A percentile compares a stretch with the other conserved stretches of the same genome.
phyloP scores from a whole-genome alignment of 129 eudicot species.

The Lactuca saligna region DNA sequence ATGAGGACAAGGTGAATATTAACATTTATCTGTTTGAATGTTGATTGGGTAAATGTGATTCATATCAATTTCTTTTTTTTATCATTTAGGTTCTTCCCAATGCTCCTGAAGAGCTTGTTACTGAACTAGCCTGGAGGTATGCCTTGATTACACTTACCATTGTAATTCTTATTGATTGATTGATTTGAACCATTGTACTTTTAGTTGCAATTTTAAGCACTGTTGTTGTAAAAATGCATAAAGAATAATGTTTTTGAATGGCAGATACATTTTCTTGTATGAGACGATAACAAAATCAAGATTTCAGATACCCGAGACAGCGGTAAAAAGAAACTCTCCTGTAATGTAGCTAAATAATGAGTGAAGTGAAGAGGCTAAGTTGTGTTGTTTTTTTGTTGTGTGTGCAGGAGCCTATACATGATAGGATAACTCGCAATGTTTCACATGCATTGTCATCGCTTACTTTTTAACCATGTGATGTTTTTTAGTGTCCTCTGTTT shows the following conservation, averaged over 20 bases:
- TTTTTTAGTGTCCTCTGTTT: neutral
- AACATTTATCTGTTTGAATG: neutral
- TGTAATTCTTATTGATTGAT: slow-evolving; percentile 5
- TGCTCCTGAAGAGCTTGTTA: slow-evolving; percentile 92
- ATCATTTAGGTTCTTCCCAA: slow-evolving; percentile 80
- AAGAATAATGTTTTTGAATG: slow-evolving; percentile 15
- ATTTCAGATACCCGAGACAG: slow-evolving; percentile 52
- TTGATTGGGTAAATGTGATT: neutral
- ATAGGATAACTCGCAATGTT: slow-evolving; percentile 74
- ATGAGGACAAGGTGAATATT: slow-evolving; percentile 70
- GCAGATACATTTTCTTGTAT: slow-evolving; percentile 80
- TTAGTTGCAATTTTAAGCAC: neutral
- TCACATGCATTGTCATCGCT: slow-evolving; percentile 59
- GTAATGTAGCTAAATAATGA: neutral
- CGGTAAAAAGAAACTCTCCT: slow-evolving; percentile 37
- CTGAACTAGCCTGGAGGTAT: slow-evolving; percentile 95
- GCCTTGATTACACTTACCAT: slow-evolving; percentile 17
- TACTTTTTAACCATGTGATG: neutral
- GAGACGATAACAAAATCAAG: slow-evolving; percentile 90
- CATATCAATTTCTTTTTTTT: slow-evolving; percentile 1
- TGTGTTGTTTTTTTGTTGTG: slow-evolving; percentile 17
- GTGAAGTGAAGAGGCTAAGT: neutral
- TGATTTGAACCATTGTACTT: neutral
- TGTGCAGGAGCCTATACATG: slow-evolving; percentile 83
- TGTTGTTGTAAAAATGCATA: slow-evolving; percentile 12